Evolutionary conservation across 441 rosid species (phyloP), one percentile per base, ranked within the genome.

Genomic region (Croton laevigatus): DNA sequence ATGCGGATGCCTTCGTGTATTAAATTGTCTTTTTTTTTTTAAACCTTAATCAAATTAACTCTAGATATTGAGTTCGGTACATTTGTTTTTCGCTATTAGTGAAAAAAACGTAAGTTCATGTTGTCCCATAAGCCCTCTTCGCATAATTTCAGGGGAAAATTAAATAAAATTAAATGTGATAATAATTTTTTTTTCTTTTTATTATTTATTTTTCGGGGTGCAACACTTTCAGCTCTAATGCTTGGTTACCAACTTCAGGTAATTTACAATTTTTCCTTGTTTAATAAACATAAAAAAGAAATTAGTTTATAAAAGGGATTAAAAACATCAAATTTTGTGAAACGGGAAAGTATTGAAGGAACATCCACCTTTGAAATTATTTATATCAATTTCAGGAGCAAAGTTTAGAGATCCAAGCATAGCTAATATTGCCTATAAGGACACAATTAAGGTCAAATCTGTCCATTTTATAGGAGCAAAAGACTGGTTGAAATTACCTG

Each of bases 401-500:
- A 86, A 88, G 73, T 88, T 86, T 63, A 84, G 90, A 60, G 83
- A 83, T 36, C 85, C 88, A 51, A 79, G 58, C 63, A 88, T 86
- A 66, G 77, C 86, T 44, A 87, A 85, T 3, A 67, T 85, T 37
- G 89, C 88, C 6, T 85, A 85, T 74, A 86, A 84, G 65, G 88
- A 84, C 63, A 73, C 55, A 42, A 84, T 86, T 49, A 79, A 83
- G 65, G 87, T 67, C 0, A 86, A 79, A 76, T 88, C 90, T 0
- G 85, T 83, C 8, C 90, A 88, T 66, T 84, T 88, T 52, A 79
- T 86, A 45, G 92, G 92, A 71, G 90, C 65, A 14, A 86, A 88
- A 73, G 90, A 88, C 27, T 88, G 88, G 90, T 59, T 86, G 76
- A 84, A 38, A 75, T 65, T 84, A 72, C 92, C 88, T 1, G 81